phyloP scores from a whole-genome alignment of 495 filamentous ascomycete species.

The Penicillium angulare region DNA sequence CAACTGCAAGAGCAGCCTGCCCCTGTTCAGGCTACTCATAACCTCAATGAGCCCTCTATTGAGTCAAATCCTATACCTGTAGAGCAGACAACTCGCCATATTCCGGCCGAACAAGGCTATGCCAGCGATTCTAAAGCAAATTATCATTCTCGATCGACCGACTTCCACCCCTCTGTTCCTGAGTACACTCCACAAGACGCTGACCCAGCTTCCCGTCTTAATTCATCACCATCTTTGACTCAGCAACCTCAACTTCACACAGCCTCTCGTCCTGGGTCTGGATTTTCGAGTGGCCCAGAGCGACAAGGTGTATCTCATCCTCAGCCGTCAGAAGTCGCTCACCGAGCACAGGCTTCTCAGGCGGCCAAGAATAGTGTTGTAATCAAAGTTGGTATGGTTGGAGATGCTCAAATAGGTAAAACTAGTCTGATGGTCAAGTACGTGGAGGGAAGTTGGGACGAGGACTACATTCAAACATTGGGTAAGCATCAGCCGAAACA shows the following conservation, averaged over 20 bases:
- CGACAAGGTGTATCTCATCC: constrained; percentile 38
- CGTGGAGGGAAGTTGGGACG: constrained; percentile 98
- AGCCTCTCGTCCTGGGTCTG: constrained; percentile 51
- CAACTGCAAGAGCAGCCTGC: constrained; percentile 20
- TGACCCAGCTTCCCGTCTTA: constrained; percentile 39
- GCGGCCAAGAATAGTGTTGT: constrained; percentile 80
- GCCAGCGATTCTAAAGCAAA: constrained; percentile 46
- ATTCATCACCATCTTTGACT: constrained; percentile 35
- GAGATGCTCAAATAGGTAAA: constrained; percentile 98
- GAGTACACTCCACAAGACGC: constrained; percentile 43
- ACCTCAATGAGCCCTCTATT: constrained; percentile 28
- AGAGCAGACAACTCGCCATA: constrained; percentile 31
- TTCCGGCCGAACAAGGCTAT: constrained; percentile 32
- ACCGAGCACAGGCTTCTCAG: constrained; percentile 41
- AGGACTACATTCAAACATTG: constrained; percentile 98
- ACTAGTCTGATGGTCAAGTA: constrained; percentile 99
- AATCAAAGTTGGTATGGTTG: constrained; percentile 99
- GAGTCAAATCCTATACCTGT: constrained; percentile 6
- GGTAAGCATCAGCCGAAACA: constrained; percentile 51
- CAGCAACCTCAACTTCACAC: constrained; percentile 44
- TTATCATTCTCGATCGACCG: constrained; percentile 43
- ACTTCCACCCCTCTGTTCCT: constrained; percentile 41
- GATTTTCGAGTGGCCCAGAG: constrained; percentile 47
- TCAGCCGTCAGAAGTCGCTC: constrained; percentile 40
- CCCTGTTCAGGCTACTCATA: constrained; percentile 16